These are phyloP conservation scores for Starmerella floris DNA, from an alignment of 805 yeast genomes.

Conservation along the genomic window DNA sequence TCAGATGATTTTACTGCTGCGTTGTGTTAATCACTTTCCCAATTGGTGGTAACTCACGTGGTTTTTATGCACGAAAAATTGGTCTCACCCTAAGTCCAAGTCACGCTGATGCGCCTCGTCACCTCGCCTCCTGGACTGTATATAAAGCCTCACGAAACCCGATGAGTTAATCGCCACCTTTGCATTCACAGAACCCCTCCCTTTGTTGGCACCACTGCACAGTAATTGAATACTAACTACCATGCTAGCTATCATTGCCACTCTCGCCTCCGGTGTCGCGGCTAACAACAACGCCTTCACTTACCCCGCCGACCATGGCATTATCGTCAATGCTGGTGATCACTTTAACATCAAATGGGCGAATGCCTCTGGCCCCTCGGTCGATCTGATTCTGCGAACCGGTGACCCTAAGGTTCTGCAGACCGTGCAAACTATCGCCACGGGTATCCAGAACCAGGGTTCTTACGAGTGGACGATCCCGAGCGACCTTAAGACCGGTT, in stretches of 20 bases:
- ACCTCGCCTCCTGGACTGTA: no score
- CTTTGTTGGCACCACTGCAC: no score
- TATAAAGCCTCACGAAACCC: no score
- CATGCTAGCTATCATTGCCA: neutral
- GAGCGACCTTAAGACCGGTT: constrained; percentile 22
- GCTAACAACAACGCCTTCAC: constrained; percentile 25
- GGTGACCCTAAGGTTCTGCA: constrained; percentile 27
- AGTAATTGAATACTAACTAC: no score
- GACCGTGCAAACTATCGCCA: constrained; percentile 27
- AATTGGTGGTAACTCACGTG: neutral
- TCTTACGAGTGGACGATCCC: constrained; percentile 30
- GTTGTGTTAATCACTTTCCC: neutral
- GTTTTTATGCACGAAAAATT: no score
- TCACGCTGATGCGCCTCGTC: no score
- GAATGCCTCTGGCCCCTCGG: constrained; percentile 25
- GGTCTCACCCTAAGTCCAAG: no score
- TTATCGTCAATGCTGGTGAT: constrained; percentile 25
- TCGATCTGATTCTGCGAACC: constrained; percentile 24
- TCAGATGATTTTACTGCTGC: no score
- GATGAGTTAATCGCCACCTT: no score
- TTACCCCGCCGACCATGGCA: constrained; percentile 22
- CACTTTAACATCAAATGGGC: constrained; percentile 25
- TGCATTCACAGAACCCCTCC: no score
- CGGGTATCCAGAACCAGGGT: constrained; percentile 28
- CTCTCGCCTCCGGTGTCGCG: constrained; percentile 14